A percentile compares a stretch with the other conserved stretches of the same genome.
These are phyloP conservation scores for Penicillium aurantiogriseum DNA, from an alignment of 2,329 filamentous ascomycete species.

Conservation along the genomic window DNA sequence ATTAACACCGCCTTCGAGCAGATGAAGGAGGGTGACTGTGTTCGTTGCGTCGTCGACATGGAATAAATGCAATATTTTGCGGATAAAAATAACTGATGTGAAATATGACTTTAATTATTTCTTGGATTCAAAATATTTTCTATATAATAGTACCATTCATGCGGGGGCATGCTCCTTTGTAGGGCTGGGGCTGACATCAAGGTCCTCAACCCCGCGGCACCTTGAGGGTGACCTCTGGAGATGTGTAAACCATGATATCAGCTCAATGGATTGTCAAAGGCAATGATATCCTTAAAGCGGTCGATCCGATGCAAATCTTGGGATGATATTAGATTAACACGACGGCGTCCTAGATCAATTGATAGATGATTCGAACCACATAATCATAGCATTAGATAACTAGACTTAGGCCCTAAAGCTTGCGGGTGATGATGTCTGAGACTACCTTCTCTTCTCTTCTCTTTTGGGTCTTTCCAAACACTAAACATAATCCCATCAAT, in stretches of 20 bases:
- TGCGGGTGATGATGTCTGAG: not conserved
- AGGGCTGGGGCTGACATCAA: conserved; percentile 13
- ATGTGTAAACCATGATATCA: too few relatives aligned
- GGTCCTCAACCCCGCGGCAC: conserved; percentile 22
- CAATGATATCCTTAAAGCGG: not conserved
- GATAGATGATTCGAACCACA: not conserved
- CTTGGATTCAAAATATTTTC: not conserved
- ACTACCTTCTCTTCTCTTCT: not conserved
- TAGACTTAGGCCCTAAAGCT: not conserved
- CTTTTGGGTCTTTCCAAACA: not conserved
- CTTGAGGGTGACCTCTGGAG: conserved; percentile 10
- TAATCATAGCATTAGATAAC: not conserved
- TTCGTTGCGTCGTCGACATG: conserved; percentile 84
- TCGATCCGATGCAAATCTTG: not conserved
- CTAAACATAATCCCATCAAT: too few relatives aligned
- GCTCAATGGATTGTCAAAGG: not conserved
- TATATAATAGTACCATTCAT: not conserved
- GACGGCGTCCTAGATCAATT: too few relatives aligned
- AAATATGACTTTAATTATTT: conserved; percentile 24
- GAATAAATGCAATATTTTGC: conserved; percentile 16
- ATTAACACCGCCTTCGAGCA: conserved; percentile 89
- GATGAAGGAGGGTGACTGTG: conserved; percentile 97
- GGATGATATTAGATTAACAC: not conserved
- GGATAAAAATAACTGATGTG: conserved; percentile 21
- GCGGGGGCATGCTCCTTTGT: conserved; percentile 3